Conservation (phyloP, 495 filamentous ascomycete species). For the Hyphodiscus hymeniophilus region DNA sequence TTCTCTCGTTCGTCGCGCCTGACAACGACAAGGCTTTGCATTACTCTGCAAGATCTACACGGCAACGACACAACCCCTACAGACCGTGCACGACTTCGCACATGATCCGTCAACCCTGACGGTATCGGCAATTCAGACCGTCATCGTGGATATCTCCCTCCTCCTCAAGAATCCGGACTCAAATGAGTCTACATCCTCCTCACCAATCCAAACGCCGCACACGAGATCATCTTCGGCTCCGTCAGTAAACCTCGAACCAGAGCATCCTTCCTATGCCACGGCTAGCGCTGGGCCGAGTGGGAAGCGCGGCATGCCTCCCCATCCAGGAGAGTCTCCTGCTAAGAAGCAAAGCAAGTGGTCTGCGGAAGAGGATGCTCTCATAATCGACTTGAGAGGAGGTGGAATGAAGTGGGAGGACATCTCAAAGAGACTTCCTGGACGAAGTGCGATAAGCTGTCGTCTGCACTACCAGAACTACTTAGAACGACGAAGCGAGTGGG, state of each 20-base stretch:
- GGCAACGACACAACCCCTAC: slow-evolving; percentile 7
- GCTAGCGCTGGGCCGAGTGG: slow-evolving; percentile 10
- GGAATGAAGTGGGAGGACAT: slow-evolving; percentile 99
- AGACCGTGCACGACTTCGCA: slow-evolving; percentile 15
- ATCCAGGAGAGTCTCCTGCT: slow-evolving; percentile 65
- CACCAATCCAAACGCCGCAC: slow-evolving; percentile 36
- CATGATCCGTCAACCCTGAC: slow-evolving; percentile 25
- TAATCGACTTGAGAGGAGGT: slow-evolving; percentile 78
- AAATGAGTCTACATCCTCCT: slow-evolving; percentile 54
- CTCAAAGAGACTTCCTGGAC: slow-evolving; percentile 76
- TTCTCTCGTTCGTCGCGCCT: slow-evolving; percentile 6
- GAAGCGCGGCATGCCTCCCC: slow-evolving; percentile 29
- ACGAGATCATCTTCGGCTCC: slow-evolving; percentile 42
- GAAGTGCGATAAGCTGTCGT: slow-evolving; percentile 87
- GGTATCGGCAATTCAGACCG: slow-evolving; percentile 34
- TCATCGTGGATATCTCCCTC: slow-evolving; percentile 84
- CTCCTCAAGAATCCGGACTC: slow-evolving; percentile 74
- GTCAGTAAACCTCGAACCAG: slow-evolving; percentile 21
- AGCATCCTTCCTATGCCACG: slow-evolving; percentile 14
- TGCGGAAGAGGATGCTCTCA: slow-evolving; percentile 78
- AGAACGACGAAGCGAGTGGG: slow-evolving; percentile 84
- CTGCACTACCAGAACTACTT: slow-evolving; percentile 97
- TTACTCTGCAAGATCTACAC: slow-evolving; percentile 8
- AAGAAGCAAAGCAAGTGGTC: slow-evolving; percentile 98
- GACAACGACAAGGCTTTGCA: slow-evolving; percentile 15